Percentiles rank a stretch among this genome's conserved stretches.
These are phyloP conservation scores for Ophiosphaerella herpotricha DNA, from an alignment of 2,329 filamentous ascomycete genomes.

Conservation along the genomic window DNA sequence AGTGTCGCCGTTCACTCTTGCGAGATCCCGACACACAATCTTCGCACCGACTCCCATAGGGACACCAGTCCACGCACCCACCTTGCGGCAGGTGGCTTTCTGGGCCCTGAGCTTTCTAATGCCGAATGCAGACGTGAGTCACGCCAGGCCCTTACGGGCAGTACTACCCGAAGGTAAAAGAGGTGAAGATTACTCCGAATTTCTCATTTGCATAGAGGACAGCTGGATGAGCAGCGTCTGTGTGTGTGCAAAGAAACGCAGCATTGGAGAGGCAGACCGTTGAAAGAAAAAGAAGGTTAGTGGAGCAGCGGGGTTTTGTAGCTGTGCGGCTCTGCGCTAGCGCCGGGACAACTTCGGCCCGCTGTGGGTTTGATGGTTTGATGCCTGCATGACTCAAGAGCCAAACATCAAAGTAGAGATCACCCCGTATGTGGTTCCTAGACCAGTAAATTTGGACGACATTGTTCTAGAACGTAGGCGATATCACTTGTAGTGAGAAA, in stretches of 20 bases:
- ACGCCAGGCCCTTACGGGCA: slow-evolving; percentile 88
- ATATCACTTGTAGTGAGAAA: too few species aligned
- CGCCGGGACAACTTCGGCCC: slow-evolving; percentile 12
- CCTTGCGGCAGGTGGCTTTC: slow-evolving; percentile 30
- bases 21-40: slow-evolving; percentile 73
- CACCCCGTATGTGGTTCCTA: not conserved
- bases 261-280: slow-evolving; percentile 87
- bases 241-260: slow-evolving; percentile 96
- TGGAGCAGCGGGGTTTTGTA: slow-evolving; percentile 42
- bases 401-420: not conserved
- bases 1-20: slow-evolving; percentile 63
- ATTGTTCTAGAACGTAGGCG: too few species aligned
- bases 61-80: slow-evolving; percentile 45
- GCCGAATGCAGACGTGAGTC: slow-evolving; percentile 81
- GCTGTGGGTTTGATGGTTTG: not conserved
- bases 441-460: too few species aligned
- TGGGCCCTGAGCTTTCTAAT: slow-evolving; percentile 84
- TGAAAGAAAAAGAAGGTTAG: slow-evolving; percentile 55
- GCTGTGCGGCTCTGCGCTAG: slow-evolving; percentile 29
- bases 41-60: slow-evolving; percentile 94
- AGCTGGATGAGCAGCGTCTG: slow-evolving; percentile 48
- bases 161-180: slow-evolving; percentile 55
- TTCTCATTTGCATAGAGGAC: slow-evolving; percentile 80
- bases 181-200: slow-evolving; percentile 96
- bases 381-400: not conserved